Evolutionary conservation across 768 basidiomycete species (phyloP).

Genomic region (Rhizopogon rudus): DNA sequence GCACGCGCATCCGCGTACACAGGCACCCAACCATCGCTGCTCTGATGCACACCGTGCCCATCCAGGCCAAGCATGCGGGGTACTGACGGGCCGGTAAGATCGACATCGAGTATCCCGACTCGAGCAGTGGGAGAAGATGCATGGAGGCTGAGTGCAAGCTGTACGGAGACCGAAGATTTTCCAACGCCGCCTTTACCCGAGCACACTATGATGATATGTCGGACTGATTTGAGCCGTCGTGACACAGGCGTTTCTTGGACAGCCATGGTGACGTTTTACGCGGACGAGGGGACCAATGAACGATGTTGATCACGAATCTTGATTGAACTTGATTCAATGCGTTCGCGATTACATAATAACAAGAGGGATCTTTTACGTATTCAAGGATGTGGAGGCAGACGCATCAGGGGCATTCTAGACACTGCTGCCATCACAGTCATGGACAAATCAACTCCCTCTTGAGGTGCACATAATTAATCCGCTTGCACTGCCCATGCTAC

Average conservation of each 20-base stretch:
- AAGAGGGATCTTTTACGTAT: too few relatives aligned
- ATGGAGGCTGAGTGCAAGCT: slow-evolving; percentile 86
- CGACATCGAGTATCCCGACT: slow-evolving; percentile 90
- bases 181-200: slow-evolving; percentile 98
- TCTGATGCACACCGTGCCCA: slow-evolving; percentile 84
- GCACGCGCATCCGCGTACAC: slow-evolving; percentile 75
- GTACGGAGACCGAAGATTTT: slow-evolving; percentile 93
- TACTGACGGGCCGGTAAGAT: slow-evolving; percentile 92
- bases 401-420: not conserved
- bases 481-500: not conserved
- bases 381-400: not conserved
- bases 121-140: slow-evolving; percentile 57
- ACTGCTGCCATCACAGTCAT: not conserved
- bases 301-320: not conserved
- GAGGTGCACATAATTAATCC: not conserved
- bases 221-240: slow-evolving; percentile 66
- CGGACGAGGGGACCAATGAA: not conserved
- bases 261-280: slow-evolving; percentile 14
- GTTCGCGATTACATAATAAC: not conserved
- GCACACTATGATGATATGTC: slow-evolving; percentile 86
- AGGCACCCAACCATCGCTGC: slow-evolving; percentile 95
- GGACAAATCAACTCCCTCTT: not conserved
- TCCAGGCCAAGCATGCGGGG: slow-evolving; percentile 94
- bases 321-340: not conserved
- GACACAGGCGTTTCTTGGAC: slow-evolving; percentile 54